Percentiles rank a stretch among this genome's conserved stretches.
Evolutionary conservation across 2,329 filamentous ascomycete species (phyloP).

Genomic region (Sporothrix pseudoabietina): DNA sequence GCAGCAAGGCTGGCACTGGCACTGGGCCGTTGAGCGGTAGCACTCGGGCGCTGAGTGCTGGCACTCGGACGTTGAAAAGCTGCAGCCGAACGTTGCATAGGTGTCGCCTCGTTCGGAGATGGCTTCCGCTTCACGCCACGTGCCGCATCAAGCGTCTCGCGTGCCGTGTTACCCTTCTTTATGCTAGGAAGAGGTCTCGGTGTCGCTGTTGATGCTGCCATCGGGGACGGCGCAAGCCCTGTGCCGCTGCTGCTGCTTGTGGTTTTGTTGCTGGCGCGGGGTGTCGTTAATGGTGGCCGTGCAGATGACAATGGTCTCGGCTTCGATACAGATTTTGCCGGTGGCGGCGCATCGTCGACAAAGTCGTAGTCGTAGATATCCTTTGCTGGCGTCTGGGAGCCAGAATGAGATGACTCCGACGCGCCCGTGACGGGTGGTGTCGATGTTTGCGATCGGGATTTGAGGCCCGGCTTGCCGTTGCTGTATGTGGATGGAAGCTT

Average conservation of each 20-base stretch:
- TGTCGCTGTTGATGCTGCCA: not conserved
- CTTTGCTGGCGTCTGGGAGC: slow-evolving; percentile 26
- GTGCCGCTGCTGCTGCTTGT: not conserved
- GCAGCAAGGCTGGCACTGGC: not conserved
- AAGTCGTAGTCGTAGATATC: slow-evolving; percentile 36
- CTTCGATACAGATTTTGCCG: slow-evolving; percentile 19
- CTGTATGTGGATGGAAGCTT: slow-evolving; percentile 39
- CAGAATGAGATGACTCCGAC: slow-evolving; percentile 12
- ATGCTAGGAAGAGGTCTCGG: slow-evolving; percentile 6
- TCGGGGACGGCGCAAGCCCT: not conserved
- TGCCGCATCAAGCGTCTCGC: slow-evolving; percentile 9
- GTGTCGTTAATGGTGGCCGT: slow-evolving; percentile 1
- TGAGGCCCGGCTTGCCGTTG: slow-evolving; percentile 37
- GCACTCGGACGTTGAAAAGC: not conserved
- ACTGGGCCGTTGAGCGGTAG: not conserved
- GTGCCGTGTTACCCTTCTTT: slow-evolving; percentile 16
- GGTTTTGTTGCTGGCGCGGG: not conserved
- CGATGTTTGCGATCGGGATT: slow-evolving; percentile 33
- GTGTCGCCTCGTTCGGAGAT: slow-evolving; percentile 9
- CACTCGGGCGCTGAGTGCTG: not conserved
- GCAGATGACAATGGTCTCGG: slow-evolving; percentile 17
- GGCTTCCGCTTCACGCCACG: slow-evolving; percentile 34
- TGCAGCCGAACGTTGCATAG: not conserved
- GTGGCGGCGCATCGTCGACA: slow-evolving; percentile 31
- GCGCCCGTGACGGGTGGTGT: slow-evolving; percentile 22